Evolutionary conservation across 2,329 filamentous ascomycete genomes (phyloP).

Genomic region (Thermoascus crustaceus): DNA sequence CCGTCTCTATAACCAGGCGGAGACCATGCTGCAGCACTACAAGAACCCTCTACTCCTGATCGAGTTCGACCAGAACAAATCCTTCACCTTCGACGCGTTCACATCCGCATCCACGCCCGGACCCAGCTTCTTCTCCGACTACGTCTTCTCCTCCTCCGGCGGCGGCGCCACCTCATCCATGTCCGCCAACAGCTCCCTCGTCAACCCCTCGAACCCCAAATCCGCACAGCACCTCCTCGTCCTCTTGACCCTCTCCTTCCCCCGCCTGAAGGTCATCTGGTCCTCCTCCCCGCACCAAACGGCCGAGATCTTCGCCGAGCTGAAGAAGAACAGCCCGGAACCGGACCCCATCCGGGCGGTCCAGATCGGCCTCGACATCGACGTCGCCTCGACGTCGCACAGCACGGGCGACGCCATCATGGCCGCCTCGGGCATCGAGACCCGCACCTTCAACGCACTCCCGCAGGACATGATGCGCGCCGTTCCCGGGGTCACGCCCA

Average conservation of each 20-base stretch:
- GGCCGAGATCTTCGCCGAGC: conserved; percentile 87
- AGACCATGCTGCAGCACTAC: conserved; percentile 93
- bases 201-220: conserved; percentile 54
- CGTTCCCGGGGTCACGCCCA: conserved; percentile 75
- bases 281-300: conserved; percentile 89
- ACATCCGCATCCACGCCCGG: conserved; percentile 32
- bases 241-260: conserved; percentile 85
- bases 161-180: conserved; percentile 43
- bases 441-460: conserved; percentile 70
- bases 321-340: conserved; percentile 84
- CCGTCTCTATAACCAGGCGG: conserved; percentile 81
- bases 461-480: conserved; percentile 84
- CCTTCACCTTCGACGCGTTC: conserved; percentile 79
- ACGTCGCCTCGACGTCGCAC: conserved; percentile 23
- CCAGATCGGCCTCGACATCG: conserved; percentile 64
- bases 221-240: conserved; percentile 90
- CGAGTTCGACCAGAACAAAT: conserved; percentile 95
- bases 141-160: conserved; percentile 40
- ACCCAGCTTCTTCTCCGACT: conserved; percentile 42
- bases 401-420: conserved; percentile 44
- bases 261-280: conserved; percentile 85
- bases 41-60: conserved; percentile 83
- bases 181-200: conserved; percentile 52
- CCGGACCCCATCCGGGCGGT: conserved; percentile 86
- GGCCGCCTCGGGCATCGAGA: conserved; percentile 45